These are phyloP conservation scores for Yarrowia osloensis DNA, from an alignment of 805 yeast species.

Conservation along the genomic window DNA sequence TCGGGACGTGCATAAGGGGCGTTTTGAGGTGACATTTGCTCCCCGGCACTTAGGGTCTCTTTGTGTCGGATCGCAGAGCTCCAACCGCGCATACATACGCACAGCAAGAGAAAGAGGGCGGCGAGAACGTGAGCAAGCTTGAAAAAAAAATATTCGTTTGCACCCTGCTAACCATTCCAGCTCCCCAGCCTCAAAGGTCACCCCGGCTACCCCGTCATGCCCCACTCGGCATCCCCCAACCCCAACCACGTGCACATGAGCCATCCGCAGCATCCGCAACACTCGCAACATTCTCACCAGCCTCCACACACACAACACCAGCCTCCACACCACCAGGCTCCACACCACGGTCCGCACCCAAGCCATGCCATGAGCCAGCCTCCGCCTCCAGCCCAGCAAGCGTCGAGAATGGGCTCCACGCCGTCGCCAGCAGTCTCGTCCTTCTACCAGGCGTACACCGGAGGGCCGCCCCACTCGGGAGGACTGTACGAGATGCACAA, in stretches of 20 bases:
- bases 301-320: not conserved
- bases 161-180: constrained; percentile 5
- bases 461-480: not conserved
- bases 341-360: too few relatives aligned
- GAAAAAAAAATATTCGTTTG: not conserved
- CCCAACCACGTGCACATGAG: constrained; percentile 1
- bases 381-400: too few relatives aligned
- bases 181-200: constrained; percentile 16
- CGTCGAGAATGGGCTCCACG: too few relatives aligned
- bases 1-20: not conserved
- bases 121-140: not conserved
- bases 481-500: constrained; percentile 23
- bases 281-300: not conserved
- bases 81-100: not conserved
- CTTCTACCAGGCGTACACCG: constrained; percentile 11
- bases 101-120: not conserved
- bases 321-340: not conserved
- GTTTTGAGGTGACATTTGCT: not conserved
- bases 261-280: not conserved
- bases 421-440: not conserved
- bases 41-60: not conserved
- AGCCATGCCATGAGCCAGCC: constrained; percentile 2
- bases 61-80: too few relatives aligned
- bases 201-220: constrained; percentile 23
- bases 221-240: constrained; percentile 11